Evolutionary conservation across 208 protist genomes (phyloP).

Genomic region (Trypanosoma congolense): DNA sequence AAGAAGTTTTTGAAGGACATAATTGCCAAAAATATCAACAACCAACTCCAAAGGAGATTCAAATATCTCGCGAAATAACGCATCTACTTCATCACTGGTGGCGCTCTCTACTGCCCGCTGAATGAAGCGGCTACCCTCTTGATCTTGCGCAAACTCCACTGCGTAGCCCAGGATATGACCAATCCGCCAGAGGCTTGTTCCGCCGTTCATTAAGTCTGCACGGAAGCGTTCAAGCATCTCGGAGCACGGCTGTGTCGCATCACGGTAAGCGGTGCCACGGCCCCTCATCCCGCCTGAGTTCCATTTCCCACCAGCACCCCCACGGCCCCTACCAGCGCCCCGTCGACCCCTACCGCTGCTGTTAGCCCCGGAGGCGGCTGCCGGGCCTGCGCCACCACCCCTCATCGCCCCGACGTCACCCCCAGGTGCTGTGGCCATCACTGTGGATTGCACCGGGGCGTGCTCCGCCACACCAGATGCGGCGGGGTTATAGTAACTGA

Average conservation of each 20-base stretch:
- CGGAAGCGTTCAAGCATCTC: conserved; percentile 68
- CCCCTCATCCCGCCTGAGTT: conserved; percentile 2
- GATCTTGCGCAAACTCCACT: conserved; percentile 94
- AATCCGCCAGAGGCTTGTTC: conserved; percentile 50
- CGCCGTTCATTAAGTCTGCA: conserved; percentile 32
- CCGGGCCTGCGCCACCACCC: conserved; percentile 9
- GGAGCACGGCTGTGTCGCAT: conserved; percentile 41
- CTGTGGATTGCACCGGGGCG: conserved; percentile 19
- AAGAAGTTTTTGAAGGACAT: conserved; percentile 98
- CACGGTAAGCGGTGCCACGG: conserved; percentile 14
- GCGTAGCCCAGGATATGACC: conserved; percentile 88
- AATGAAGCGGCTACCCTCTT: conserved; percentile 97
- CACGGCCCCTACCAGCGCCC: conserved; percentile 26
- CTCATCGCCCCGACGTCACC: conserved; percentile 9
- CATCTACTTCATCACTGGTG: conserved; percentile 72
- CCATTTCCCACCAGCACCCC: conserved; percentile 20
- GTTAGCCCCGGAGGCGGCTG: background rate
- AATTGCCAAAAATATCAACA: conserved; percentile 98
- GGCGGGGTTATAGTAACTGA: conserved; percentile 21
- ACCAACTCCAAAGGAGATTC: conserved; percentile 88
- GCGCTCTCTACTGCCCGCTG: conserved; percentile 93
- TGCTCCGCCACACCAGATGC: conserved; percentile 5
- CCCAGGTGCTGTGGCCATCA: conserved; percentile 14
- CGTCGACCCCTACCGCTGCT: conserved; percentile 17
- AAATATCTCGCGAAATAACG: conserved; percentile 92